A percentile compares a stretch with the other conserved stretches of the same genome.
Evolutionary conservation across 495 filamentous ascomycete species (phyloP).

Genomic region (Talaromyces thailandensis): DNA sequence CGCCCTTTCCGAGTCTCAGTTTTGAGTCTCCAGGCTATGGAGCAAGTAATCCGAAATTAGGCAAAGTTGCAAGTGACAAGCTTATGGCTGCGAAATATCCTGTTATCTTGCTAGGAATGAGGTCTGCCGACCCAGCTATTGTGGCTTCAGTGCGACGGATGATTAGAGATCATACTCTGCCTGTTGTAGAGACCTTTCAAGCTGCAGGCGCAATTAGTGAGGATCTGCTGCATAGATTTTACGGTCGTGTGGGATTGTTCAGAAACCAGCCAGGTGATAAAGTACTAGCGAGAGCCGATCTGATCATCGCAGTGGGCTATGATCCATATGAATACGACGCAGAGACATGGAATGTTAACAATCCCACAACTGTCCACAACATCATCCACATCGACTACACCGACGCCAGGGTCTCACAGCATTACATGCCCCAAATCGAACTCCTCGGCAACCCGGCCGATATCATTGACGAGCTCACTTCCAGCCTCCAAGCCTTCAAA

Average conservation of each 20-base stretch:
- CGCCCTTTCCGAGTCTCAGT: constrained; percentile 1
- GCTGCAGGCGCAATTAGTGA: constrained; percentile 6
- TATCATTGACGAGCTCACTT: constrained; percentile 1
- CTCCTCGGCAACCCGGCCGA: constrained; percentile 6
- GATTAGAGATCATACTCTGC: constrained; percentile 2
- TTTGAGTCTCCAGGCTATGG: constrained; percentile 4
- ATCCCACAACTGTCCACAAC: background rate
- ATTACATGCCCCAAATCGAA: constrained; percentile 6
- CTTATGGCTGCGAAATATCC: constrained; percentile 3
- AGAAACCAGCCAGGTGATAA: constrained; percentile 6
- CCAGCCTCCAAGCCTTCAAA: background rate
- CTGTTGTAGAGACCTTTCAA: constrained; percentile 6
- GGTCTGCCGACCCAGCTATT: background rate
- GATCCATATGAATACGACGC: constrained; percentile 6
- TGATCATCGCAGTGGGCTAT: constrained; percentile 3
- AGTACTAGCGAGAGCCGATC: constrained; percentile 2
- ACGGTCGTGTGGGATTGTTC: constrained; percentile 6
- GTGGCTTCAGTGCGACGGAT: background rate
- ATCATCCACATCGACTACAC: constrained; percentile 8
- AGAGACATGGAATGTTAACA: constrained; percentile 5
- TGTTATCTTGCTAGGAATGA: constrained; percentile 4
- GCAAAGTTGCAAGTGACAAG: constrained; percentile 2
- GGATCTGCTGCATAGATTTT: constrained; percentile 1
- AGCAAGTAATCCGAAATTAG: background rate
- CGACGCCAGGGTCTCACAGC: constrained; percentile 1